Base-by-base conservation (phyloP, 2,329 filamentous ascomycete species). In the Metarhizium sp. region DNA sequence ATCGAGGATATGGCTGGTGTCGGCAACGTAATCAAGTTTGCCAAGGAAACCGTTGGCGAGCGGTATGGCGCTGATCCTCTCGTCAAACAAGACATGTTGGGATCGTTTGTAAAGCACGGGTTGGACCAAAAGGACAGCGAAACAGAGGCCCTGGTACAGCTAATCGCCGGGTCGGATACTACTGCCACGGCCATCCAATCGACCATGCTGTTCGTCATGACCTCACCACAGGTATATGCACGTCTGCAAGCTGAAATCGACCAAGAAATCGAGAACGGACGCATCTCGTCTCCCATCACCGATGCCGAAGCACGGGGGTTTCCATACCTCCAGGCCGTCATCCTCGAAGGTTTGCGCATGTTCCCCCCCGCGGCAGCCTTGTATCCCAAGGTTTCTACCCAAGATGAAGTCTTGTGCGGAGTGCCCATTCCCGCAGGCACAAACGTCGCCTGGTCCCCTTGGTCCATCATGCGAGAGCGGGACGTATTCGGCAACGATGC, bases 161-260 rank as follows among this genome's bases (percentile, higher is more conserved):
- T 53, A 4, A 48, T 58, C n/a, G 56, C 53, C 40, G 56, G 56
- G 0, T 58, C 56, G 8, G 56, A 58, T 47, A 70, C 69, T 50
- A 64, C 60, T 0, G 76, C 79, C 1, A 78, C 75, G 0, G 72
- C 74, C 2, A 71, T 82, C 18, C 74, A 78, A 4, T 67, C 73
- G 32, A 77, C 73, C 4, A 51, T 81, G 47, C 72, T 81, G 34
- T 72, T 76, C 62, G 63, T 81, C 55, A 71, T 75, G 45, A 76
- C 72, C 16, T 74, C 71, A 36, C 76, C 77, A 0, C 67, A 66
- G 3, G 71, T 77, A 0, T 73, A 75, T 55, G 54, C 59, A 4
- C 72, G 71, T 69, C 66, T 82, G 1, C 72, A 74, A 13, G 56
- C 18, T 47, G 61, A 62, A 50, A 63, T 68, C 6, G 61, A 57